Evolutionary conservation across 2,329 filamentous ascomycete genomes (phyloP).

Genomic region (Boeremia exigua): DNA sequence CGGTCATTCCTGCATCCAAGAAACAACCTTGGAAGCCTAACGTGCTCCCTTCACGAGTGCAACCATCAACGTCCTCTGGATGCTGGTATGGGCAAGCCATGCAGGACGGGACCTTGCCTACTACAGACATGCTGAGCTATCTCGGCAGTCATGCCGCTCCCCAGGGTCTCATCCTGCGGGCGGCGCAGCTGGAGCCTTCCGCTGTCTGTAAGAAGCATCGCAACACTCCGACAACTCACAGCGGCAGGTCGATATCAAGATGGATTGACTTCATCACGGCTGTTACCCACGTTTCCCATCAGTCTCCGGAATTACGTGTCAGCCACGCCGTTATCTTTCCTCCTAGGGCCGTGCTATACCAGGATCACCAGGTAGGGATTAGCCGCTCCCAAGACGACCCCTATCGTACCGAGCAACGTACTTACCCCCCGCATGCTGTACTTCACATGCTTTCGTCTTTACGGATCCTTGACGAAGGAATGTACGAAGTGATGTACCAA

Average conservation of each 20-base stretch:
- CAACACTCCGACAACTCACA: not conserved
- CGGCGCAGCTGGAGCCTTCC: not conserved
- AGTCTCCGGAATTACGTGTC: constrained; percentile 24
- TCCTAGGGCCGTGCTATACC: constrained; percentile 9
- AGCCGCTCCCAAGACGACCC: constrained; percentile 6
- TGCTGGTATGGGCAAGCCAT: not conserved
- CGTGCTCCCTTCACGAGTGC: not conserved
- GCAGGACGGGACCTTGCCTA: not conserved
- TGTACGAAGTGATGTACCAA: not conserved
- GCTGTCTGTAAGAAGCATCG: not conserved
- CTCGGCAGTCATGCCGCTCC: not conserved
- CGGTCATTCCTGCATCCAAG: not conserved
- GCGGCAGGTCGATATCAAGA: constrained; percentile 1
- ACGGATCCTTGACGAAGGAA: not conserved
- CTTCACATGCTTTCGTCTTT: constrained; percentile 1
- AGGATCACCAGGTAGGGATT: constrained; percentile 10
- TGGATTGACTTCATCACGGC: not conserved
- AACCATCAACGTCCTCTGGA: not conserved
- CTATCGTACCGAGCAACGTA: constrained; percentile 2
- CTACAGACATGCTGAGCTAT: not conserved
- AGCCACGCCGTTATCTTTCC: constrained; percentile 25
- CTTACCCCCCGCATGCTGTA: constrained; percentile 5
- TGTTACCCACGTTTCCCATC: constrained; percentile 5
- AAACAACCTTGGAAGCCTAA: not conserved
- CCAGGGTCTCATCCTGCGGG: not conserved